Evolutionary conservation across 495 filamentous ascomycete species (phyloP), one percentile per base, ranked within the genome.

Genomic region (Daldinia decipiens): DNA sequence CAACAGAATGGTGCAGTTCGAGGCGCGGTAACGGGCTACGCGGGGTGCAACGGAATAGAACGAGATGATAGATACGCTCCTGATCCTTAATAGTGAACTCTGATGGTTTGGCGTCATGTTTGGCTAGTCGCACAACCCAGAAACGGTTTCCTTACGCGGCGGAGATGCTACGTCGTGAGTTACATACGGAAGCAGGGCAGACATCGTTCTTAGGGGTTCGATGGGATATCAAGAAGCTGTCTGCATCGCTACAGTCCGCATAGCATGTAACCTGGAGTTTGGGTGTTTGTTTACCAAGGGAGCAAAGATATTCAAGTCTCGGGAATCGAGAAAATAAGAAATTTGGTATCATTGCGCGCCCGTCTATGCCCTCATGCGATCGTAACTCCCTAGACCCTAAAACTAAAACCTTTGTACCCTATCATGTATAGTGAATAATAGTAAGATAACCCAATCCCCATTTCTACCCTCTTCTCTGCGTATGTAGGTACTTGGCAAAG

Each of bases 1-100:
- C 26, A 9, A 36, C 63, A 85, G 86, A 88, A 98, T 99, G 94
- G 94, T 99, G 36, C 95, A 99, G 80, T 99, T 99, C 75, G 94
- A 99, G 82, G 96, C 96, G 55, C 89, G 95, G 74, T 98, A 74
- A 13, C 13, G 26, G 13, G 32, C 24, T 17, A 8, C 12, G 7
- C 34, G 12, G 7, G 15, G 32, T 11, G 15, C 1, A 13, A 31
- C n/a, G 19, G 13, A 27, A 19, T 12, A 36, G 4, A 17, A 52
- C 50, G 27, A 13, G 17, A 5, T 26, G 15, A 56, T 19, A 21
- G 29, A 56, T 56, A 31, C 17, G 58, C 29, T 24, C 11, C 13
- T 3, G 24, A 31, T 31, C 50, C 43, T 47, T 53, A 31, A 53
- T 29, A 53, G 50, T 8, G 24, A n/a, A 24, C 5, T 17, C 15